Conservation (phyloP, 2,329 filamentous ascomycete species). For the Xylariaceae sp. region DNA sequence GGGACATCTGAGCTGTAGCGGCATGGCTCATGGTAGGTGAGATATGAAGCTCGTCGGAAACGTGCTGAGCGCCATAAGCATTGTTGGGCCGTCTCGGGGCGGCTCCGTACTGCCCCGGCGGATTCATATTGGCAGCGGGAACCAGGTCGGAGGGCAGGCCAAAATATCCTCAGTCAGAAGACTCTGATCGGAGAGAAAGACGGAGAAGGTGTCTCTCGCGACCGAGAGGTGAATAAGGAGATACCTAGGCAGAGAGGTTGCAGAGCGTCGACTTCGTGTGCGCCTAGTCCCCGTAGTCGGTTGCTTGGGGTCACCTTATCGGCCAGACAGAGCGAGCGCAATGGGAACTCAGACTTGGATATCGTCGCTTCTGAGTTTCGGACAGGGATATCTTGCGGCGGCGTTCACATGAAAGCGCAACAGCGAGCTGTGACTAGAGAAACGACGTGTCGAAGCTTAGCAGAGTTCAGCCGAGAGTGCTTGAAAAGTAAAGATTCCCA, state of each 20-base stretch:
- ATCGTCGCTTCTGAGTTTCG: background rate
- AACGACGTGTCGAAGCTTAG: background rate
- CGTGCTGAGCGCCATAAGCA: slow-evolving; percentile 39
- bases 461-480: background rate
- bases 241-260: background rate
- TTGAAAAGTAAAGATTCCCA: background rate
- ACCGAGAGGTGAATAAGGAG: background rate
- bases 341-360: background rate
- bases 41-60: slow-evolving; percentile 52
- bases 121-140: slow-evolving; percentile 34
- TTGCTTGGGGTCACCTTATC: background rate
- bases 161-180: background rate
- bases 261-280: slow-evolving; percentile 1
- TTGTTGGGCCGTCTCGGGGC: slow-evolving; percentile 38
- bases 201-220: background rate
- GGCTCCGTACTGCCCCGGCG: slow-evolving; percentile 35
- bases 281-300: background rate
- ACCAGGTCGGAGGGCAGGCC: background rate
- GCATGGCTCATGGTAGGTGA: slow-evolving; percentile 41
- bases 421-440: background rate
- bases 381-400: background rate
- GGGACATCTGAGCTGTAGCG: slow-evolving; percentile 40
- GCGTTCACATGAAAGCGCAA: background rate
- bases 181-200: background rate
- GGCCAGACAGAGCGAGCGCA: background rate